Conservation (phyloP, 2,329 filamentous ascomycete genomes). For the Biscogniauxia marginata region DNA sequence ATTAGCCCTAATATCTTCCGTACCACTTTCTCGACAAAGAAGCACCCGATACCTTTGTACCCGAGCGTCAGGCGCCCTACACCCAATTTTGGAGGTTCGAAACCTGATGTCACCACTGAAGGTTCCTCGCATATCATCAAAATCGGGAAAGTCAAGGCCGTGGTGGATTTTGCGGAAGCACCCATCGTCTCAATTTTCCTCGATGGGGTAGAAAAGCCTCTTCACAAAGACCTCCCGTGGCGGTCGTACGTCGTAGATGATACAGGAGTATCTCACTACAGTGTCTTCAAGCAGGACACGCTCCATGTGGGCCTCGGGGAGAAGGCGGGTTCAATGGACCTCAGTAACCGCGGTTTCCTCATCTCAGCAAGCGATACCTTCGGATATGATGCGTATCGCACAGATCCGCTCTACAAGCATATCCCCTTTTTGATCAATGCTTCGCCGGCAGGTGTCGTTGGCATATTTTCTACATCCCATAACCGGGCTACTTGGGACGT, state of each 20-base stretch:
- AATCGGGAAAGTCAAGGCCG: slow-evolving; percentile 49
- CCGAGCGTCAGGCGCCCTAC: slow-evolving; percentile 55
- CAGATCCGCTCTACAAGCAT: slow-evolving; percentile 74
- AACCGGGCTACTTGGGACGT: slow-evolving; percentile 63
- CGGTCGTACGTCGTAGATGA: slow-evolving; percentile 66
- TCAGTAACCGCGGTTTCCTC: slow-evolving; percentile 64
- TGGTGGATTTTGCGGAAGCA: slow-evolving; percentile 56
- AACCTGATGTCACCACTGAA: slow-evolving; percentile 32
- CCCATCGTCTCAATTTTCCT: slow-evolving; percentile 58
- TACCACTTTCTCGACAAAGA: slow-evolving; percentile 62
- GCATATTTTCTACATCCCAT: slow-evolving; percentile 66
- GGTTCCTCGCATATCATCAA: slow-evolving; percentile 42
- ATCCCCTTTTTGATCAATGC: slow-evolving; percentile 71
- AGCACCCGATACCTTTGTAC: slow-evolving; percentile 63
- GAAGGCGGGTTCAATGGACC: slow-evolving; percentile 71
- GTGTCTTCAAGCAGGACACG: slow-evolving; percentile 57
- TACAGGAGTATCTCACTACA: slow-evolving; percentile 63
- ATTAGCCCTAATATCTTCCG: slow-evolving; percentile 63
- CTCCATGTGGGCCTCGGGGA: slow-evolving; percentile 69
- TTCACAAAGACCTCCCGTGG: slow-evolving; percentile 62
- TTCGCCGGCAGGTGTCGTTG: slow-evolving; percentile 62
- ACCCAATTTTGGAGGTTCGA: slow-evolving; percentile 33
- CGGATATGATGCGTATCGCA: slow-evolving; percentile 68
- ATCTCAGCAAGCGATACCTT: slow-evolving; percentile 71
- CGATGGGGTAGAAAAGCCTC: slow-evolving; percentile 45